A percentile compares a stretch with the other conserved stretches of the same genome.
phyloP scores from a whole-genome alignment of 331 rosid genomes.

The Dryas integrifolia region DNA sequence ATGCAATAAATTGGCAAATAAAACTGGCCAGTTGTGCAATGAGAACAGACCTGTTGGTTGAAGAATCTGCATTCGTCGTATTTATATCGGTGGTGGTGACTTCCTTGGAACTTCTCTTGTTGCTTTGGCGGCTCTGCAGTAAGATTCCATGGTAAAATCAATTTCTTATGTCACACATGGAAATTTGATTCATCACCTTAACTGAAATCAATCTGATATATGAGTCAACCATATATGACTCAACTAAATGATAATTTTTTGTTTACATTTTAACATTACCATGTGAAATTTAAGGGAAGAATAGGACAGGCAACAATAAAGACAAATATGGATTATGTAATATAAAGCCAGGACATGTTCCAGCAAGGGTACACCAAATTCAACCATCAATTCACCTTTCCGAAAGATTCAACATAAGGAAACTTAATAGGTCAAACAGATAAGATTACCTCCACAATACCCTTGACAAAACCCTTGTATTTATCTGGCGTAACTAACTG shows the following conservation, averaged over 20 bases:
- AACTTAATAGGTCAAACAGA: neutral
- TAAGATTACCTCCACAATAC: slow-evolving; percentile 57
- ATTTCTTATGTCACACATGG: slow-evolving; percentile 9
- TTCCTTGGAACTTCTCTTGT: slow-evolving; percentile 44
- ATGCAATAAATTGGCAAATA: neutral
- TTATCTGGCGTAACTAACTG: slow-evolving; percentile 62
- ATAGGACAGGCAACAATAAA: neutral
- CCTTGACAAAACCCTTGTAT: slow-evolving; percentile 58
- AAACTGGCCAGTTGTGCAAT: slow-evolving; percentile 4
- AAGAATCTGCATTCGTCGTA: slow-evolving; percentile 38
- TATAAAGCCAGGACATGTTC: neutral
- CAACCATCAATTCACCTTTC: neutral
- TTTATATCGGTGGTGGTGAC: slow-evolving; percentile 31
- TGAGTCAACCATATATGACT: neutral
- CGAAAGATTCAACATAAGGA: neutral
- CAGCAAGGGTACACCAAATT: neutral
- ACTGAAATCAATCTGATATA: neutral
- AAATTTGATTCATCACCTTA: slow-evolving; percentile 9
- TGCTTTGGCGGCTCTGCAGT: slow-evolving; percentile 71
- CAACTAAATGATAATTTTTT: neutral
- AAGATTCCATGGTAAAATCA: slow-evolving; percentile 16
- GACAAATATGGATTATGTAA: neutral
- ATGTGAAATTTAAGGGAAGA: neutral
- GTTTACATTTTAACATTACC: neutral
- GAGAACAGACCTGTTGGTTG: slow-evolving; percentile 51